Base-by-base conservation (phyloP, 2,329 filamentous ascomycete genomes). In the Stagonosporopsis vannaccii region DNA sequence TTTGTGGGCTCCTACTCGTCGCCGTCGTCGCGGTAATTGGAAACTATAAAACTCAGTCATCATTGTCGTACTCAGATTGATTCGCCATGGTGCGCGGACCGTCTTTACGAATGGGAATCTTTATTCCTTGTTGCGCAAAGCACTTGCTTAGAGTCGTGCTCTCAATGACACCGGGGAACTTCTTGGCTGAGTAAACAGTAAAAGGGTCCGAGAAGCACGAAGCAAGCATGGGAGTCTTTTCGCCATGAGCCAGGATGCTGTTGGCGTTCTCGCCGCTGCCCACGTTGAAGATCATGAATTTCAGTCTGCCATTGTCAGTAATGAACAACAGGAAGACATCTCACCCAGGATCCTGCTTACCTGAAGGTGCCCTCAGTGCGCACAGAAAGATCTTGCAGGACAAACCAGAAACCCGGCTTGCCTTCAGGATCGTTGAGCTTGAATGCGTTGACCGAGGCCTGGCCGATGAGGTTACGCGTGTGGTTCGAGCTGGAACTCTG, bases 161-260 rank as follows among this genome's bases (percentile, higher is more conserved):
- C 74, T 98, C 94, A 55, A 96, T 97, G 1, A 99, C 95, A 36
- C 95, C 95, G 0, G 95, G 95, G 76, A 99, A 99, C 71, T 97
- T 97, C 83, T 99, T 99, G 43, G 95, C 95, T 2, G 91, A 96
- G 78, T 90, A 98, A 26, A 99, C 95, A 50, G 92, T 91, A 81
- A 99, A 98, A 2, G 87, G 84, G 4, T 96, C 90, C 43, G 91
- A 96, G 77, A 94, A 98, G 67, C 87, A 89, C 8, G 88, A 90
- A 0, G 94, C 92, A 17, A 98, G 84, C 12, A 97, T 89, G 0
- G 91, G 91, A 0, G 91, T 90, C 60, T 87, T 88, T 19, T 56
- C 53, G 52, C 88, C 89, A 33, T 85, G 88, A 74, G 92, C 95
- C 55, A 96, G 79, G 58, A 96, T 79, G 4, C 80, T 78, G 66